Conservation (phyloP, 345 rosid genomes). For the Gossypium stocksii region DNA sequence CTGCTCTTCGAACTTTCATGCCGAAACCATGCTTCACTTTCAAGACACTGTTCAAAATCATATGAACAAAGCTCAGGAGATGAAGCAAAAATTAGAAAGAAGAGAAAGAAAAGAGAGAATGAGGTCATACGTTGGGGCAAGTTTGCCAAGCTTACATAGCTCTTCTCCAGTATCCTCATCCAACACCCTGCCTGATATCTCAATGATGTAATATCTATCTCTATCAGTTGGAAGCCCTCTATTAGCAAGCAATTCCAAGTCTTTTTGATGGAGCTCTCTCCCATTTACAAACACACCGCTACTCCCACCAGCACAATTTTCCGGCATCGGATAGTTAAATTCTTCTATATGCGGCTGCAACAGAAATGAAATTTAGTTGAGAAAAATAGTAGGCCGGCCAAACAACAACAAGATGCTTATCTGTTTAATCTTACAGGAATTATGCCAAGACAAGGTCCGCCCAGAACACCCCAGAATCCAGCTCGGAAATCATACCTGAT, state of each 20-base stretch:
- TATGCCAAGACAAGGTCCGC: slow-evolving; percentile 84
- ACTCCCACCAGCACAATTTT: slow-evolving; percentile 70
- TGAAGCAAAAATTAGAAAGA: background rate
- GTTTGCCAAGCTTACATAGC: slow-evolving; percentile 78
- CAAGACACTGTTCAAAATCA: slow-evolving; percentile 58
- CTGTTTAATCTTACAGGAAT: slow-evolving; percentile 56
- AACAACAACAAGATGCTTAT: background rate
- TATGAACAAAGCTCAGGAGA: slow-evolving; percentile 9
- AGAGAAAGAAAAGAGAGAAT: background rate
- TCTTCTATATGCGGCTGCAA: slow-evolving; percentile 85
- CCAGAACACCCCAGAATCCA: slow-evolving; percentile 90
- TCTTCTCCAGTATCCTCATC: slow-evolving; percentile 90
- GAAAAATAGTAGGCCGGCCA: too few relatives aligned
- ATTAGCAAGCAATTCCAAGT: slow-evolving; percentile 60
- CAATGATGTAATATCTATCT: slow-evolving; percentile 64
- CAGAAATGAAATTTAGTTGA: background rate
- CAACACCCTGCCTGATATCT: slow-evolving; percentile 72
- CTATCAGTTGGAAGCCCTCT: slow-evolving; percentile 71
- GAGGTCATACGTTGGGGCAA: slow-evolving; percentile 83
- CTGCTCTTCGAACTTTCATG: slow-evolving; percentile 64
- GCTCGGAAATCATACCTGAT: slow-evolving; percentile 86
- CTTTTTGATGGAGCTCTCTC: slow-evolving; percentile 82
- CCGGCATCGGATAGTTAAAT: slow-evolving; percentile 70
- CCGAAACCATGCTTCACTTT: slow-evolving; percentile 81
- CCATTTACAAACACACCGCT: slow-evolving; percentile 73